Conservation (phyloP, 331 rosid species). For the Dryas integrifolia region DNA sequence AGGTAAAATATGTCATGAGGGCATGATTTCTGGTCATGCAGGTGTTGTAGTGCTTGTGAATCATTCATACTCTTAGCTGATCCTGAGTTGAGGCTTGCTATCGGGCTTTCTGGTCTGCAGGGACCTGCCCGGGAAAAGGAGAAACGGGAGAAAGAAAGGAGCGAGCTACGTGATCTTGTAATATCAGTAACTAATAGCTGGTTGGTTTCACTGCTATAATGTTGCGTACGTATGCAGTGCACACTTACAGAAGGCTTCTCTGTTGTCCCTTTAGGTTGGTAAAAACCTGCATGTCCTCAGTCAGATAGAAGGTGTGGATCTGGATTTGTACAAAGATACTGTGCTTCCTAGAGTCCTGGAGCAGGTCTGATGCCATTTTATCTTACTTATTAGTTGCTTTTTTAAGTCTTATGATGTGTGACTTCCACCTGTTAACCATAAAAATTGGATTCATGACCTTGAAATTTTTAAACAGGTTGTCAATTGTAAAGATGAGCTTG, state of each 20-base stretch:
- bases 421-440: slow-evolving; percentile 16
- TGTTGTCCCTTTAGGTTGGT: slow-evolving; percentile 74
- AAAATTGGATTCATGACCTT: slow-evolving; percentile 20
- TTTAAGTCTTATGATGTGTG: slow-evolving; percentile 9
- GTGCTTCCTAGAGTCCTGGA: slow-evolving; percentile 97
- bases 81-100: slow-evolving; percentile 99
- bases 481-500: slow-evolving; percentile 94
- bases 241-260: slow-evolving; percentile 66
- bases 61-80: slow-evolving; percentile 99
- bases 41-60: slow-evolving; percentile 97
- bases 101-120: slow-evolving; percentile 99
- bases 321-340: slow-evolving; percentile 88
- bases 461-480: slow-evolving; percentile 61
- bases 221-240: slow-evolving; percentile 42
- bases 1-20: slow-evolving; percentile 64
- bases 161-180: slow-evolving; percentile 99
- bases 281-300: slow-evolving; percentile 96
- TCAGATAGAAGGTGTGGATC: slow-evolving; percentile 98
- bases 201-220: slow-evolving; percentile 65
- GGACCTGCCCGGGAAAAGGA: slow-evolving; percentile 99
- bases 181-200: slow-evolving; percentile 62
- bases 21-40: slow-evolving; percentile 99
- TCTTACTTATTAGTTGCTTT: slow-evolving; percentile 18
- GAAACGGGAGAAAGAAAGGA: slow-evolving; percentile 98
- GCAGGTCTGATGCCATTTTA: slow-evolving; percentile 61